Evolutionary conservation across 2,329 filamentous ascomycete species (phyloP).

Genomic region (Cladosporium oxysporum): DNA sequence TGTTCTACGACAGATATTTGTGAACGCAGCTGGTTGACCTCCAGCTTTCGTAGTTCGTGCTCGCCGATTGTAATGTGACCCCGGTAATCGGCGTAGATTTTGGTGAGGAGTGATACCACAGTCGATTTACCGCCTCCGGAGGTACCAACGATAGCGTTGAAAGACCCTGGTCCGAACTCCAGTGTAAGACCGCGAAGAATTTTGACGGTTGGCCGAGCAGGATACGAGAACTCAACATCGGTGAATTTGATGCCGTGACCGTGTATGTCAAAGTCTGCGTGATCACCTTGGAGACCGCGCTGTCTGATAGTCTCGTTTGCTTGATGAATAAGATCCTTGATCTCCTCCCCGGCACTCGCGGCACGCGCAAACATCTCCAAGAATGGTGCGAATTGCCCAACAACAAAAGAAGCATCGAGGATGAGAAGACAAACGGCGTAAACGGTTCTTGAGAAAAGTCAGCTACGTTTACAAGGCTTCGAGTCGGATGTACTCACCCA

Average conservation of each 20-base stretch:
- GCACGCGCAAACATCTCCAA: constrained; percentile 58
- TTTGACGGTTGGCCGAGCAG: constrained; percentile 44
- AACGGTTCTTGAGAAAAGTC: constrained; percentile 41
- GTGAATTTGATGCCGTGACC: constrained; percentile 38
- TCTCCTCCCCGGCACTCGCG: constrained; percentile 51
- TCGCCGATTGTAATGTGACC: constrained; percentile 44
- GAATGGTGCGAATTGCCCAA: constrained; percentile 64
- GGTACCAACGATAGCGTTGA: constrained; percentile 49
- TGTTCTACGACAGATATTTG: constrained; percentile 50
- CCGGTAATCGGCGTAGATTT: constrained; percentile 45
- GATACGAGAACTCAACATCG: constrained; percentile 47
- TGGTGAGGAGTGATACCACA: constrained; percentile 44
- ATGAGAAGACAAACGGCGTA: constrained; percentile 67
- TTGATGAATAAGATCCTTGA: constrained; percentile 47
- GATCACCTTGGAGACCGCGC: constrained; percentile 24
- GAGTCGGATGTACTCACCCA: constrained; percentile 32
- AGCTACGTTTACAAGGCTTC: background rate
- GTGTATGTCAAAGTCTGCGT: constrained; percentile 24
- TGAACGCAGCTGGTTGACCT: constrained; percentile 40
- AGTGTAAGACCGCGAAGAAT: constrained; percentile 44
- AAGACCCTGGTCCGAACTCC: constrained; percentile 40
- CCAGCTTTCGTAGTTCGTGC: constrained; percentile 42
- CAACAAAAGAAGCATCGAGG: constrained; percentile 63
- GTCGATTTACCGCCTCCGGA: constrained; percentile 50
- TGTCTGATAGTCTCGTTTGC: constrained; percentile 29